Percentiles rank a stretch among this genome's conserved stretches.
These are phyloP conservation scores for Erucastrum elatum DNA, from an alignment of 345 rosid genomes.

Conservation along the genomic window DNA sequence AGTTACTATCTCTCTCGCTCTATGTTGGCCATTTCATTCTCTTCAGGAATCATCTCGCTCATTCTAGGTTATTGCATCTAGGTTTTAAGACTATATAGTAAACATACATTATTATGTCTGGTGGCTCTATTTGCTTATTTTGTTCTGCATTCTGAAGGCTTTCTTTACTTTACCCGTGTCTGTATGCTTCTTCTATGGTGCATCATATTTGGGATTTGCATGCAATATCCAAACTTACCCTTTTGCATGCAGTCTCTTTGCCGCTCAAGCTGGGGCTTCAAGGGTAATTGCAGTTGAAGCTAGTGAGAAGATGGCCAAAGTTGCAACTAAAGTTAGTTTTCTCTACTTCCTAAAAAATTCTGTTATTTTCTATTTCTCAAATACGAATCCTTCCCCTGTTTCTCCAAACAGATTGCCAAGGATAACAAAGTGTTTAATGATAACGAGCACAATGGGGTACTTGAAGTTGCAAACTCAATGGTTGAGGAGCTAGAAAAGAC, in stretches of 20 bases:
- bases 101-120: no score
- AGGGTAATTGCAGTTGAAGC: slow-evolving; percentile 94
- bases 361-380: no score
- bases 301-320: slow-evolving; percentile 91
- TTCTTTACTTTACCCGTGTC: neutral
- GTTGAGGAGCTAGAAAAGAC: slow-evolving; percentile 72
- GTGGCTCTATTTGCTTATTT: slow-evolving; percentile 2
- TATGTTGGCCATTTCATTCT: neutral
- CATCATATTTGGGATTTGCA: neutral
- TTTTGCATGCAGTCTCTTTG: slow-evolving; percentile 69
- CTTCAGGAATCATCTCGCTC: neutral
- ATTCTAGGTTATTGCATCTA: neutral
- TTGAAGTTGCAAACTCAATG: slow-evolving; percentile 86
- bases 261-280: slow-evolving; percentile 90
- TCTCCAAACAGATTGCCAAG: slow-evolving; percentile 93
- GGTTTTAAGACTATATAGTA: neutral
- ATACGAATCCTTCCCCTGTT: no score
- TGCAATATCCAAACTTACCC: slow-evolving; percentile 10
- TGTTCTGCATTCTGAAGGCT: neutral
- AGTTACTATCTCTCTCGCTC: slow-evolving; percentile 4
- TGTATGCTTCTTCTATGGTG: neutral
- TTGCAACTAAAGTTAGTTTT: slow-evolving; percentile 74
- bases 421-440: slow-evolving; percentile 59
- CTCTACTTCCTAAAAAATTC: no score
- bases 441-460: slow-evolving; percentile 46